Conservation (phyloP, 257 asterid species). For the Jaltomata sinuosa region DNA sequence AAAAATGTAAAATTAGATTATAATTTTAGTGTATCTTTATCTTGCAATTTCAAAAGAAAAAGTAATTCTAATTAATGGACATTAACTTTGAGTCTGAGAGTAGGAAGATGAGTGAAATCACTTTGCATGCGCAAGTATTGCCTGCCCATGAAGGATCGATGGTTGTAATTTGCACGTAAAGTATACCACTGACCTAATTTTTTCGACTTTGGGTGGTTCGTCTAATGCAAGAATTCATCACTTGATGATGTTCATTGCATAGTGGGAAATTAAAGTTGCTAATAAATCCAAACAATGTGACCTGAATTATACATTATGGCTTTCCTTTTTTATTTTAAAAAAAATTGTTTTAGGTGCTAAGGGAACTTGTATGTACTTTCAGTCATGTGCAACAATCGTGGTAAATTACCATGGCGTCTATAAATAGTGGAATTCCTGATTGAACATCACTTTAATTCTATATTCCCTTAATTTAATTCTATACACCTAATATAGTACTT, state of each 20-base stretch:
- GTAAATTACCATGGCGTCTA: no score
- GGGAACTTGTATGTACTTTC: no score
- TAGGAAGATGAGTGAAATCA: neutral
- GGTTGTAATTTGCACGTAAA: conserved; percentile 3
- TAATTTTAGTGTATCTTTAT: neutral
- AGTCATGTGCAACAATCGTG: no score
- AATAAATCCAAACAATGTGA: neutral
- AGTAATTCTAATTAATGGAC: neutral
- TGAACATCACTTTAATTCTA: no score
- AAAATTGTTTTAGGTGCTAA: no score
- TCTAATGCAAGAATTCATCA: neutral
- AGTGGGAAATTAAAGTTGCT: neutral
- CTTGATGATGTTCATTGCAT: neutral
- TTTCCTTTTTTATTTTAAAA: neutral
- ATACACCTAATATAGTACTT: neutral
- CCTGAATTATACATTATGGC: neutral
- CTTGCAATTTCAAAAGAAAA: neutral
- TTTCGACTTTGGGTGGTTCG: neutral
- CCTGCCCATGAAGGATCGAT: neutral
- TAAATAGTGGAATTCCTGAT: no score
- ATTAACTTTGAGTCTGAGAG: neutral
- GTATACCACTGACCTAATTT: conserved; percentile 1
- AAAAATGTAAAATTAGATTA: neutral
- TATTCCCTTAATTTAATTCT: no score
- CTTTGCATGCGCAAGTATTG: neutral